These are phyloP conservation scores for Suhomyces bokatorum DNA, from an alignment of 1,139 yeast genomes.

Conservation along the genomic window DNA sequence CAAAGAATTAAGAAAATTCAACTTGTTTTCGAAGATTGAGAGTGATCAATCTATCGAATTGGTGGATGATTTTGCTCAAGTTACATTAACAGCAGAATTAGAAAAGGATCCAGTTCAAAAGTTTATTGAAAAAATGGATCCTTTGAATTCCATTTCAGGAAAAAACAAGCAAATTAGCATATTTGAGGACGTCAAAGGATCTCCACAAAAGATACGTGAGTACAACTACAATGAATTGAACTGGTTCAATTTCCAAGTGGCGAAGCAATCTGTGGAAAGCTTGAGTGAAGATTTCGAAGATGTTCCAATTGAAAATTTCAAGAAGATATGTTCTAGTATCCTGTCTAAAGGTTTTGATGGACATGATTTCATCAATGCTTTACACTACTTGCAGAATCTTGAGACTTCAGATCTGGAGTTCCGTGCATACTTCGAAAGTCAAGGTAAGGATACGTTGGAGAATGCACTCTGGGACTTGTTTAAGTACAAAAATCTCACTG, in stretches of 20 bases:
- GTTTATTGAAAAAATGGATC: constrained; percentile 45
- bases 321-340: constrained; percentile 22
- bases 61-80: constrained; percentile 42
- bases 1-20: constrained; percentile 13
- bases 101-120: constrained; percentile 28
- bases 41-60: constrained; percentile 28
- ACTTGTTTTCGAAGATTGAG: constrained; percentile 20
- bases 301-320: constrained; percentile 21
- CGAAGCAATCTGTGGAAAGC: constrained; percentile 23
- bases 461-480: constrained; percentile 32
- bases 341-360: constrained; percentile 13
- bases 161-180: constrained; percentile 39
- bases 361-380: constrained; percentile 21
- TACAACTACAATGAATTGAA: constrained; percentile 37
- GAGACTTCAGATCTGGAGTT: constrained; percentile 25
- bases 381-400: constrained; percentile 28
- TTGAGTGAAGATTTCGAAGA: constrained; percentile 14
- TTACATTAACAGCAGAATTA: constrained; percentile 29
- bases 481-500: constrained; percentile 8
- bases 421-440: constrained; percentile 24
- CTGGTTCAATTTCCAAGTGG: constrained; percentile 45
- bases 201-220: constrained; percentile 35
- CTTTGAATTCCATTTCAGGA: constrained; percentile 37
- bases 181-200: constrained; percentile 39
- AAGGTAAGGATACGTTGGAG: constrained; percentile 30